Conservation (phyloP, 257 asterid species). For the Salvia rosmarinus region DNA sequence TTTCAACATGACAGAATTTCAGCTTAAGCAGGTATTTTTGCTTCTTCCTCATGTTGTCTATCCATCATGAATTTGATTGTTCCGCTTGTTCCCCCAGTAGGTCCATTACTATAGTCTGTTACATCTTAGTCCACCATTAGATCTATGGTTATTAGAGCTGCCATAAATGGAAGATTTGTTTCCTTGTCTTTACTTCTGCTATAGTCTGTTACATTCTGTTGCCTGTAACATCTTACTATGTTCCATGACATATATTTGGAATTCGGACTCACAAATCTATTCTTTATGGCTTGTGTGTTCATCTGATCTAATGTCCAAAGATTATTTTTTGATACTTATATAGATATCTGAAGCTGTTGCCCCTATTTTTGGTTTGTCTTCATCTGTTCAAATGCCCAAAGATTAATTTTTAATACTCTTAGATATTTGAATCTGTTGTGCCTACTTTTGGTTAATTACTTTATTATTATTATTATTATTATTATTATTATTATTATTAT, state of each 20-base stretch:
- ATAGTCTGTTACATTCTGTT: neutral
- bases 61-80: slow-evolving; percentile 11
- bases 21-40: slow-evolving; percentile 80
- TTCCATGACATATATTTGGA: neutral
- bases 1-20: slow-evolving; percentile 91
- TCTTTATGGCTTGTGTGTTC: neutral
- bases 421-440: slow-evolving; percentile 76
- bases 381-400: neutral
- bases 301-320: no score
- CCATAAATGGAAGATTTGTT: neutral
- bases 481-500: no score
- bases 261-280: neutral
- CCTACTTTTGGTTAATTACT: slow-evolving; percentile 49
- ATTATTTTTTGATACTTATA: no score
- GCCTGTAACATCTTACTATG: neutral
- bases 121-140: neutral
- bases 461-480: no score
- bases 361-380: neutral
- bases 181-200: neutral
- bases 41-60: slow-evolving; percentile 14
- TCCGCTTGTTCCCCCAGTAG: neutral
- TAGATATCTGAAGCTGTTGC: no score
- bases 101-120: neutral
- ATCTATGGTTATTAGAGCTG: slow-evolving; percentile 15
- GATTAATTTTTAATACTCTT: neutral